Evolutionary conservation across 164 flowering plant species (phyloP), one percentile per base, ranked within the genome.

Genomic region (Kingdonia uniflora): DNA sequence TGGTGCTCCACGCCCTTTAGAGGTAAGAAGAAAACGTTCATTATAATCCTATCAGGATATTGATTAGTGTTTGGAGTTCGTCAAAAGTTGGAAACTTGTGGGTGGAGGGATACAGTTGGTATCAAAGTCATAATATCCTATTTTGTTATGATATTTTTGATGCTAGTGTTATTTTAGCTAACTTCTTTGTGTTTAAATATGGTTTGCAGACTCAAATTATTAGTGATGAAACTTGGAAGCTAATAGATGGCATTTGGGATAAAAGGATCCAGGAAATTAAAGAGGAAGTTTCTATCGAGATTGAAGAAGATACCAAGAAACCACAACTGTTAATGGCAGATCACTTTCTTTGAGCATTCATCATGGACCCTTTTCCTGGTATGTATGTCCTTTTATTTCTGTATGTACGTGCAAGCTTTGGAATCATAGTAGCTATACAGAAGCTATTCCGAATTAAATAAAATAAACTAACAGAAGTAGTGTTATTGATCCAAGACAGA

Each of bases 1-100:
- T 84, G 96, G 98, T 65, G 94, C 96, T 52, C 84, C 98, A 15
- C 87, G 98, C 0, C 98, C 98, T 5, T 67, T 80, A 81, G 87
- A 85, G 83, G 97, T 84, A 61, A 41, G 57, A 50, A 42, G 20
- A 40, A 37, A 11, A 39, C 7, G 20, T 10, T 14, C 49, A 17
- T 44, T 2, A 12, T 38, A 7, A 25, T 44, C n/a, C 10, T 57
- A 16, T 11, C 29, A n/a, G 16, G 26, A 11, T n/a, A 29, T 13
- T 46, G 12, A 21, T 15, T 29, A 3, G 35, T 29, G 35, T 29
- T 29, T 29, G 35, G 8, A 29, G 8, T 29, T 4, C 8, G 35
- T 29, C 8, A 29, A 29, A 29, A 29, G 4, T 4, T 29, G 8
- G 35, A 29, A 29, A 8, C 8, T 8, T 8, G 35, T 29, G 35